Conservation (phyloP, 306 rosid genomes). For the Canavalia ensiformis region DNA sequence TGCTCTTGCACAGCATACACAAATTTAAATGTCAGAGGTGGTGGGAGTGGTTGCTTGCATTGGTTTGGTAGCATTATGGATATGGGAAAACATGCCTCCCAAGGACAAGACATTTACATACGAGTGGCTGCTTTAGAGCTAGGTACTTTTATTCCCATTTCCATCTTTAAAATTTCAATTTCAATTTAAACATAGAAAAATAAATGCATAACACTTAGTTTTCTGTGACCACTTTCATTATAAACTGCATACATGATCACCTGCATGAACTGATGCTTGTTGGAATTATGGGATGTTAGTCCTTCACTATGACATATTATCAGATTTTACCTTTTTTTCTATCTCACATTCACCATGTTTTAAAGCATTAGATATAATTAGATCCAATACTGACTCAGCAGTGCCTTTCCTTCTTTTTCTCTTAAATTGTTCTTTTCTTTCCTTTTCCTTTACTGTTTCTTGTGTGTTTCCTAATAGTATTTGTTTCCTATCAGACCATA, state of each 20-base stretch:
- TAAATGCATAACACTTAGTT: neutral
- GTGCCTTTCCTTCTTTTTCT: neutral
- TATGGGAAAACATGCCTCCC: conserved; percentile 12
- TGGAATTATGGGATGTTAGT: neutral
- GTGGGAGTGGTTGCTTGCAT: conserved; percentile 52
- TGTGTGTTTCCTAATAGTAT: neutral
- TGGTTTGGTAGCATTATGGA: conserved; percentile 52
- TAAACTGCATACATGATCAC: neutral
- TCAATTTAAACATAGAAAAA: conserved; percentile 5
- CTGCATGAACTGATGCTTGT: neutral
- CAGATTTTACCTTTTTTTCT: neutral
- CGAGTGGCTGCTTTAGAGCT: conserved; percentile 23
- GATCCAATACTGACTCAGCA: neutral
- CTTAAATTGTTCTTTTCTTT: neutral
- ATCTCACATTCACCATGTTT: neutral
- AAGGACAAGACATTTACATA: conserved; percentile 38
- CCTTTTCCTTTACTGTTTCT: neutral
- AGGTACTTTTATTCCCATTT: neutral
- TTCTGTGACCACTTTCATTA: neutral
- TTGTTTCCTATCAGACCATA: neutral
- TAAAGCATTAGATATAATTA: neutral
- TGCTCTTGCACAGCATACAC: conserved; percentile 48
- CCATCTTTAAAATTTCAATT: neutral
- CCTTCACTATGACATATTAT: neutral
- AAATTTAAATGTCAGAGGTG: conserved; percentile 20